Evolutionary conservation across 768 basidiomycete species (phyloP), one percentile per base, ranked within the genome.

Genomic region (Psilocybe azurescens): DNA sequence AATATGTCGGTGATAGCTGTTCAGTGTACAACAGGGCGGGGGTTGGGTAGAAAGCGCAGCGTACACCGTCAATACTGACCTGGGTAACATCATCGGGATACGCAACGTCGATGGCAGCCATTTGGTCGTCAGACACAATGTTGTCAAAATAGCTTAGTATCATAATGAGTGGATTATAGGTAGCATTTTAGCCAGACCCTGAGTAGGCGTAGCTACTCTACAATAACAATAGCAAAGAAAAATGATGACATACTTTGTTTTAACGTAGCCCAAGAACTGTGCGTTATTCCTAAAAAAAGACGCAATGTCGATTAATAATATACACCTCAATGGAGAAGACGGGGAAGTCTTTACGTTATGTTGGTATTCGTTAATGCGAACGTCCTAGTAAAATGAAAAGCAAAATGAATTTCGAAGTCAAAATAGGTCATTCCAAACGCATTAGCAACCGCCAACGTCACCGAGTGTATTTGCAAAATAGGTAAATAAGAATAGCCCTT

Each of bases 191-290:
- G n/a, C 14, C 2, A 44, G 41, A 44, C n/a, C 5, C 41, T 44
- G 11, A 13, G 41, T 44, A 14, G 41, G 1, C n/a, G 8, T 39
- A 39, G 9, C 7, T 39, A 39, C 38, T 8, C 14, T 8, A 11
- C 7, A 11, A 7, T n/a, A 24, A 24, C 24, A 24, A 24, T 2
- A 24, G 2, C 24, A 24, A 24, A 24, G 24, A 2, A 24, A 24
- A 24, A 2, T 24, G 24, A 24, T 24, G 24, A 53, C 58, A 30
- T 58, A 72, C 71, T 69, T 69, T 5, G 67, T 53, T 24, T 62
- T 46, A 8, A 72, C 55, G 30, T 69, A 72, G 24, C 51, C 58
- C 20, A 70, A 28, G 30, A 69, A 70, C 41, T 70, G 48, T 3
- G 58, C 58, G 11, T 64, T 64, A 8, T 65, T 73, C 6, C 68